These are phyloP conservation scores for Trypanosoma boissoni DNA, from an alignment of 208 protist genomes.

Conservation along the genomic window DNA sequence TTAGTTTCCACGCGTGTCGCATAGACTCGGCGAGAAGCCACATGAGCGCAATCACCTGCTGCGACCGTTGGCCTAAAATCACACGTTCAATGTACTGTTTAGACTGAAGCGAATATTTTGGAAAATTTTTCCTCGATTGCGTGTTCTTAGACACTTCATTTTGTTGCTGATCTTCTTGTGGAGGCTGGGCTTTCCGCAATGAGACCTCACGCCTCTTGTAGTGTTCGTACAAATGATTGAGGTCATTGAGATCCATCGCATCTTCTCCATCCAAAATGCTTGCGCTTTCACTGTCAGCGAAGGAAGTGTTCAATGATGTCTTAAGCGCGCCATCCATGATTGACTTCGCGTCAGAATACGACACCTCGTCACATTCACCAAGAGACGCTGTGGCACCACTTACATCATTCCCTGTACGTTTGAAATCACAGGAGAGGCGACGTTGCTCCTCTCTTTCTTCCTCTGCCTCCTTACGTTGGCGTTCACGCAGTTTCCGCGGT, in stretches of 20 bases:
- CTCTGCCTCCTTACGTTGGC: not conserved
- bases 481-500: not conserved
- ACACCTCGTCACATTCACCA: not conserved
- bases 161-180: too few species aligned
- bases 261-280: constrained; percentile 16
- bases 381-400: too few species aligned
- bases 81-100: constrained; percentile 46
- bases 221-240: constrained; percentile 15
- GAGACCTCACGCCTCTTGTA: constrained; percentile 10
- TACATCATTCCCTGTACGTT: not conserved
- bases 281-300: not conserved
- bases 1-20: constrained; percentile 29
- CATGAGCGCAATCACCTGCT: constrained; percentile 59
- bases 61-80: constrained; percentile 37
- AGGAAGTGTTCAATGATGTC: not conserved
- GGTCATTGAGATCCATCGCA: constrained; percentile 8
- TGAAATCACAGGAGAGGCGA: not conserved
- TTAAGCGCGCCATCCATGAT: not conserved
- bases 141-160: too few species aligned
- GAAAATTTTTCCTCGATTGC: too few species aligned
- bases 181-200: not conserved
- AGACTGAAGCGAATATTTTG: constrained; percentile 41
- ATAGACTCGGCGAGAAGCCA: constrained; percentile 44
- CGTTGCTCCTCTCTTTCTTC: not conserved
- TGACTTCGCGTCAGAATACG: not conserved